Base-by-base conservation (phyloP, 1,139 yeast species). In the Blastobotrys elegans region DNA sequence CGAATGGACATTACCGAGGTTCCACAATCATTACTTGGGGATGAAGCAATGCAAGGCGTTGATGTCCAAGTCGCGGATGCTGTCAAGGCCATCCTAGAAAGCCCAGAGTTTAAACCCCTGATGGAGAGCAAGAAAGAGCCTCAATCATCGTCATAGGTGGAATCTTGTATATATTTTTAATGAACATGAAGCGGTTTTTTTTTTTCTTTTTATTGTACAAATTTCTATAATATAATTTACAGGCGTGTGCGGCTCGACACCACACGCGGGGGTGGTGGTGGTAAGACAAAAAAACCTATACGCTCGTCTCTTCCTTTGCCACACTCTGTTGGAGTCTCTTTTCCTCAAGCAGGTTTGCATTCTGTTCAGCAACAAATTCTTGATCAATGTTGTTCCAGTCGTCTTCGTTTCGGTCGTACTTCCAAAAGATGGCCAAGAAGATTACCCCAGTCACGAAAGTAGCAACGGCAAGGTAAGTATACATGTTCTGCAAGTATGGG, bases 51-150 rank as follows among this genome's bases (percentile, higher is more conserved):
- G 26, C 56, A 58, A 31, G 58, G 38, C 32, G 60, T 72, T 33
- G 72, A 74, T 52, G 84, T 80, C 54, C 82, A 84, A 24, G 81
- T 86, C 37, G 84, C 89, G 45, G 69, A 72, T 51, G 85, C 84
- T 63, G 95, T 87, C 18, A 68, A 80, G 58, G 90, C 84, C 59
- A 72, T 88, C 59, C 76, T 88, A 63, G 70, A 77, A 37, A 81
- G 78, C 56, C 83, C 83, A 17, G 73, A 79, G 11, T 87, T 87
- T 69, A 62, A 56, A 49, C 55, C 60, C n/a, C 53, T 58, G 46
- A 52, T 58, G 44, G 58, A 60, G 24, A 26, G 36, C 36, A 24
- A 34, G 11, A 33, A 33, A 5, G 27, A 24, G 5, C 10, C 27
- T 10, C 10, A 24, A 10, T 24, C 27, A 6, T 24, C 10, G 5